phyloP scores from a whole-genome alignment of 2,329 filamentous ascomycete species.

The Colletotrichum gigasporum region DNA sequence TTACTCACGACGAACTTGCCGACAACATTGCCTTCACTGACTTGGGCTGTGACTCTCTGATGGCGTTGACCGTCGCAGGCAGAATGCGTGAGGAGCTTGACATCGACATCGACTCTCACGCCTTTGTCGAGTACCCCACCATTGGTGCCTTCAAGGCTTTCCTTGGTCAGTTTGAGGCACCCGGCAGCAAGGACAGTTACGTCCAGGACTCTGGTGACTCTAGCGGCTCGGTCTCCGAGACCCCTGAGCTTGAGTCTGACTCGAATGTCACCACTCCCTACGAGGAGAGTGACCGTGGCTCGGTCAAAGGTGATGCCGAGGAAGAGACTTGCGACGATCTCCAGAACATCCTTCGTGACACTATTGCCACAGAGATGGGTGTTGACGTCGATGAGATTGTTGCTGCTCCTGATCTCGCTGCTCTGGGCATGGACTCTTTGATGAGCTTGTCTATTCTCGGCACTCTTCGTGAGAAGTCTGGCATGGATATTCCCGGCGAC shows the following conservation, averaged over 20 bases:
- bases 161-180: slow-evolving; percentile 46
- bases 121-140: slow-evolving; percentile 64
- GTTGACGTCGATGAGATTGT: slow-evolving; percentile 72
- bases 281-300: slow-evolving; percentile 61
- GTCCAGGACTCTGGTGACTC: slow-evolving; percentile 46
- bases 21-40: slow-evolving; percentile 66
- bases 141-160: slow-evolving; percentile 62
- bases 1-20: slow-evolving; percentile 62
- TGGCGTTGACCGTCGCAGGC: slow-evolving; percentile 66
- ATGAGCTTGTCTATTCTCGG: slow-evolving; percentile 66
- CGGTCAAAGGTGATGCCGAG: slow-evolving; percentile 52
- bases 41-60: slow-evolving; percentile 69
- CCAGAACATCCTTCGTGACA: slow-evolving; percentile 67
- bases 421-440: slow-evolving; percentile 67
- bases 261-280: slow-evolving; percentile 63
- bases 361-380: slow-evolving; percentile 77
- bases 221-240: slow-evolving; percentile 52
- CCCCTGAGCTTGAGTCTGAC: slow-evolving; percentile 55
- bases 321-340: slow-evolving; percentile 47
- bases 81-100: slow-evolving; percentile 67
- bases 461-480: slow-evolving; percentile 63
- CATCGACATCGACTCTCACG: slow-evolving; percentile 60
- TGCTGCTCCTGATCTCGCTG: slow-evolving; percentile 62
- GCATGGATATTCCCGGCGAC: slow-evolving; percentile 64
- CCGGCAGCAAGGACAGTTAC: slow-evolving; percentile 36